Conservation (phyloP, 2,329 filamentous ascomycete genomes). For the Ceratocystis cubensis region DNA sequence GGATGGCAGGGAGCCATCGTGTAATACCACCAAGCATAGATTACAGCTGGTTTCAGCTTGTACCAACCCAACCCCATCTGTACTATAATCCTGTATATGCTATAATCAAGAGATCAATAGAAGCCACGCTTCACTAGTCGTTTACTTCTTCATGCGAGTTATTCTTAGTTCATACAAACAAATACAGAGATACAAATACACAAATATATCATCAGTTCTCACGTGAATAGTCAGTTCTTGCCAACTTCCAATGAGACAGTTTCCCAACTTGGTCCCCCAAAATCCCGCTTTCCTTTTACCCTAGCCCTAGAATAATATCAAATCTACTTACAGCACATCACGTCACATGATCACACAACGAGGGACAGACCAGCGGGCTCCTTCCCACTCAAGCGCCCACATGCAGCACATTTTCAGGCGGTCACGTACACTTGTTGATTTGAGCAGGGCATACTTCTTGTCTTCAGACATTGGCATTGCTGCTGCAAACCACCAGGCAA, state of each 20-base stretch:
- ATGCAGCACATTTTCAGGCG: conserved; percentile 68
- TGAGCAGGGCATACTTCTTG: conserved; percentile 67
- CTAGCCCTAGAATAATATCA: background rate
- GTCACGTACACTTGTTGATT: conserved; percentile 62
- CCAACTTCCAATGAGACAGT: background rate
- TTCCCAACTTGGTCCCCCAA: background rate
- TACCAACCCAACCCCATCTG: background rate
- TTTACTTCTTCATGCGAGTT: too few species aligned
- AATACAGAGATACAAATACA: background rate
- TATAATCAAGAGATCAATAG: background rate
- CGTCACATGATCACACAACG: conserved; percentile 11
- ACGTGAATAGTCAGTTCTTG: background rate
- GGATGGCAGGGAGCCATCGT: background rate
- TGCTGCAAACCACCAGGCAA: conserved; percentile 85
- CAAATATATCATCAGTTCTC: background rate
- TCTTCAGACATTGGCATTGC: conserved; percentile 64
- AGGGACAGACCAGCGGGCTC: conserved; percentile 53
- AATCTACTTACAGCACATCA: background rate
- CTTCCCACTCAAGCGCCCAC: conserved; percentile 66
- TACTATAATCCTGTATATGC: background rate
- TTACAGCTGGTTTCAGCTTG: background rate
- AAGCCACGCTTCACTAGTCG: background rate
- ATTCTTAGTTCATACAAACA: background rate
- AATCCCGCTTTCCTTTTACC: background rate
- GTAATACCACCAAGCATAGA: background rate